Base-by-base conservation (phyloP, 257 asterid genomes). In the Solanum lycopersicoides region DNA sequence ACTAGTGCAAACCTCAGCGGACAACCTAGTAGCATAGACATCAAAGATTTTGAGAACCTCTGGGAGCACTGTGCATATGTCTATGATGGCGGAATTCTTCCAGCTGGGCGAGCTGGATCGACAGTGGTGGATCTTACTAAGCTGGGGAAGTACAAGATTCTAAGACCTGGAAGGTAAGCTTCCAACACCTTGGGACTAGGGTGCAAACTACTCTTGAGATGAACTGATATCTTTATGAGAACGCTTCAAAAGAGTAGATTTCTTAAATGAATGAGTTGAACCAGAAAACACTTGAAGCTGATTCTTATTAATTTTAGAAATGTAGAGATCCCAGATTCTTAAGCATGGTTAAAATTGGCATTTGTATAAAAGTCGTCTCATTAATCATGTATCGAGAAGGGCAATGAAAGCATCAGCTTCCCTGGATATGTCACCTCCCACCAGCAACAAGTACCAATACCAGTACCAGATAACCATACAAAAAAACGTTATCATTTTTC, bases 1-100 rank as follows among this genome's bases (percentile, higher is more conserved):
- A 97, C 98, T 7, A 97, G 98, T 50, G 99, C 99, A 45, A 97
- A 97, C 91, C 95, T 95, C 85, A 96, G 96, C 7, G 96, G 98
- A 72, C 93, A 91, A 85, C 95, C 95, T 13, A 97, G 98, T 86
- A 95, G 99, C 85, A 96, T 97, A 69, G 92, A 93, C 88, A 91
- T 96, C 85, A 92, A 88, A 86, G 99, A 97, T 87, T 95, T 97
- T 37, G 93, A 93, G 91, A 92, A 87, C 84, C 96, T 97, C 8
- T 95, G 98, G 99, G 89, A 92, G 69, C 97, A 92, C 59, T 95
- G 99, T 85, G 95, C 93, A 56, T 90, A 89, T 56, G 69, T 97
- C 65, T 95, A 95, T 89, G 90, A 97, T 91, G 95, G 96, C 6
- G 99, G 99, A 60, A 88, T 92, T 44, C 94, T 97, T 91, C 98